phyloP scores from a whole-genome alignment of 2,329 filamentous ascomycete genomes.

The Ophiocordyceps polyrhachis-furcata region DNA sequence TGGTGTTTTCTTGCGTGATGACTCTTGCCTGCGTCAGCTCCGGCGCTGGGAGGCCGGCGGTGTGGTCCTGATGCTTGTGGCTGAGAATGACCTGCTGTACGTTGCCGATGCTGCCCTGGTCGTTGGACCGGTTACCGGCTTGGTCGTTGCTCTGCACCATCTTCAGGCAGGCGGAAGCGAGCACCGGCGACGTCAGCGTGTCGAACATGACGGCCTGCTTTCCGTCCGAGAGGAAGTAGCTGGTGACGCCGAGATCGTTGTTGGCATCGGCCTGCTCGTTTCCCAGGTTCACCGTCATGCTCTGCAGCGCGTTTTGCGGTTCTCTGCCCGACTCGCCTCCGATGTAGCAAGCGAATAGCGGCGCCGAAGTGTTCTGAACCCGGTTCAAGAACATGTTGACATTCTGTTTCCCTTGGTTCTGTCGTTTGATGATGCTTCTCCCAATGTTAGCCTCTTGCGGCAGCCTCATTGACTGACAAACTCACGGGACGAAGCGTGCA shows the following conservation, averaged over 20 bases:
- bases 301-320: background rate
- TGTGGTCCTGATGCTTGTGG: conserved; percentile 3
- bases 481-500: background rate
- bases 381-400: conserved; percentile 1
- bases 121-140: background rate
- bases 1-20: conserved; percentile 2
- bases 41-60: background rate
- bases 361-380: background rate
- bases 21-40: background rate
- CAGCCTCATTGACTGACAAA: background rate
- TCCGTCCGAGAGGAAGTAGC: background rate
- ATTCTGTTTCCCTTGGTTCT: background rate
- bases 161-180: conserved; percentile 1
- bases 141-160: background rate
- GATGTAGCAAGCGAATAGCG: background rate
- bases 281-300: background rate
- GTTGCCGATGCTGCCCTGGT: background rate
- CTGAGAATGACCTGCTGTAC: conserved; percentile 1
- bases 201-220: conserved; percentile 1
- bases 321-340: background rate
- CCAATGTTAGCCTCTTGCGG: background rate
- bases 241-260: conserved; percentile 1
- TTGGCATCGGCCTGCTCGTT: background rate
- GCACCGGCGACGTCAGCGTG: background rate
- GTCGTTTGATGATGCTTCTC: background rate